Conservation (phyloP, 2,329 filamentous ascomycete genomes). For the Sclerotinia minor region DNA sequence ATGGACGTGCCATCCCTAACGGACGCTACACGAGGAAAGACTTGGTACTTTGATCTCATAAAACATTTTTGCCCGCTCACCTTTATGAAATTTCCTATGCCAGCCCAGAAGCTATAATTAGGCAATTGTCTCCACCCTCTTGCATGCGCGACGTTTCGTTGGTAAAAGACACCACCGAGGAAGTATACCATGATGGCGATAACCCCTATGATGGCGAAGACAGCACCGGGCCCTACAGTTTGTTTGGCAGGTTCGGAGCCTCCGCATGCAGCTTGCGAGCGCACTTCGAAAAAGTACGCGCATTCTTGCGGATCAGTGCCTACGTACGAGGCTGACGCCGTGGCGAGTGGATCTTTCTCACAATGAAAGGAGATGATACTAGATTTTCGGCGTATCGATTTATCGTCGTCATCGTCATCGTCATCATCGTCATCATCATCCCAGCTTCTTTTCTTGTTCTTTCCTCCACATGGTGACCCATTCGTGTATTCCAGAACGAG, state of each 20-base stretch:
- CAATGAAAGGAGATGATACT: slow-evolving; percentile 92
- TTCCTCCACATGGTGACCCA: slow-evolving; percentile 69
- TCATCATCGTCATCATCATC: slow-evolving; percentile 45
- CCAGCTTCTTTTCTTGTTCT: slow-evolving; percentile 44
- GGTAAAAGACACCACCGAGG: slow-evolving; percentile 91
- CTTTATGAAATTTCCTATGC: slow-evolving; percentile 79
- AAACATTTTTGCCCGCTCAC: slow-evolving; percentile 52
- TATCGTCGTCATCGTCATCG: slow-evolving; percentile 37
- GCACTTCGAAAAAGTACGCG: slow-evolving; percentile 92
- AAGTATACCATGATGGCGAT: slow-evolving; percentile 83
- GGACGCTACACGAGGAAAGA: slow-evolving; percentile 38
- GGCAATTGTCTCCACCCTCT: slow-evolving; percentile 93
- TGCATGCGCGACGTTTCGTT: slow-evolving; percentile 90
- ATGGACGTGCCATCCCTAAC: slow-evolving; percentile 39
- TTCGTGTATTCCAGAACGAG: slow-evolving; percentile 74
- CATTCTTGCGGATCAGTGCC: slow-evolving; percentile 83
- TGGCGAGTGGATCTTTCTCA: slow-evolving; percentile 73
- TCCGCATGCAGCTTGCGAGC: slow-evolving; percentile 78
- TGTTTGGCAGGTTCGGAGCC: slow-evolving; percentile 68
- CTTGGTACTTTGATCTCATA: slow-evolving; percentile 33
- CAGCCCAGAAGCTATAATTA: slow-evolving; percentile 90
- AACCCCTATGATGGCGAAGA: slow-evolving; percentile 84
- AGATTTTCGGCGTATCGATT: slow-evolving; percentile 61
- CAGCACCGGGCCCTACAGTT: slow-evolving; percentile 66
- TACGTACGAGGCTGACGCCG: slow-evolving; percentile 78